phyloP scores from a whole-genome alignment of 805 yeast species.

The Yamadazyma sp. region DNA sequence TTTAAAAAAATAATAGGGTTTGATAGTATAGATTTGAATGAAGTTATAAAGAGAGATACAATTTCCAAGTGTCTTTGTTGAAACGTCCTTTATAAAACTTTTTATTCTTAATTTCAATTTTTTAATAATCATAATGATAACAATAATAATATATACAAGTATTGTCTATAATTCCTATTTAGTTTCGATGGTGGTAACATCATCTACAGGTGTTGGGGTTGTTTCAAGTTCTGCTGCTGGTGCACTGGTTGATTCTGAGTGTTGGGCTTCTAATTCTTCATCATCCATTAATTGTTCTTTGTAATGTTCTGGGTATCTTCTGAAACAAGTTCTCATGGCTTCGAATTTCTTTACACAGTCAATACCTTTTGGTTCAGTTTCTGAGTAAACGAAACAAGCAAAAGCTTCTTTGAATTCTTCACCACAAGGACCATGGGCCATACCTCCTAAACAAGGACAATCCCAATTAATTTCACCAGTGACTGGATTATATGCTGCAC shows the following conservation, averaged over 20 bases:
- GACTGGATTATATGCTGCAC: constrained; percentile 87
- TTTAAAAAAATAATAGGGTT: constrained; percentile 22
- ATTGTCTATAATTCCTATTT: constrained; percentile 2
- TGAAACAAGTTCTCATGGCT: constrained; percentile 92
- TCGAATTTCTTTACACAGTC: constrained; percentile 91
- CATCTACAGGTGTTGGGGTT: constrained; percentile 7
- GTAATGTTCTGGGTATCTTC: constrained; percentile 87
- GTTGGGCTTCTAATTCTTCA: constrained; percentile 38
- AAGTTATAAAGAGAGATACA: background rate
- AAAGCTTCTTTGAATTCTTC: constrained; percentile 63
- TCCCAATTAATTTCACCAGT: constrained; percentile 99
- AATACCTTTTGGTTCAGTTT: constrained; percentile 92
- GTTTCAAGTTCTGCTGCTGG: constrained; percentile 5
- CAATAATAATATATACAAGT: constrained; percentile 7
- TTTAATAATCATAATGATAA: too few relatives aligned
- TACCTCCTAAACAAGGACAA: constrained; percentile 98
- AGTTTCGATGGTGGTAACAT: background rate
- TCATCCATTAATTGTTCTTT: constrained; percentile 88
- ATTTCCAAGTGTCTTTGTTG: constrained; percentile 6
- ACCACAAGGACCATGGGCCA: constrained; percentile 99
- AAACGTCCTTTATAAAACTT: too few relatives aligned
- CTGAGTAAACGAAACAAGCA: constrained; percentile 90
- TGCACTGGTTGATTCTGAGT: background rate
- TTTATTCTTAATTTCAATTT: too few relatives aligned
- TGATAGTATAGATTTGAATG: constrained; percentile 26